Base-by-base conservation (phyloP, 2,329 filamentous ascomycete genomes). In the Colletotrichum sp. region DNA sequence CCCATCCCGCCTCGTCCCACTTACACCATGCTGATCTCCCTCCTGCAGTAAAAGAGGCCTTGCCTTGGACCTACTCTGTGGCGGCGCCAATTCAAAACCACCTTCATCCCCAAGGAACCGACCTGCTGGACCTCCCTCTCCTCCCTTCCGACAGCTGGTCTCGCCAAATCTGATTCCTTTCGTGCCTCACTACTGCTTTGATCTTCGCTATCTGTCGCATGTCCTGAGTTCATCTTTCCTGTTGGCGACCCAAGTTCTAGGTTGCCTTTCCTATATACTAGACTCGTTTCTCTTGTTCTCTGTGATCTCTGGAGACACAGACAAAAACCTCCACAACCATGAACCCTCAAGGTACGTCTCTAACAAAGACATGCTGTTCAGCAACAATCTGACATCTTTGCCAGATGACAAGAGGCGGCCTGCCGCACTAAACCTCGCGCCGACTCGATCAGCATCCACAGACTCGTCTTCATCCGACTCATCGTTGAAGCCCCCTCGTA, bases 401-500 rank as follows among this genome's bases (percentile, higher is more conserved):
- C 78, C 81, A 83, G 89, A 91, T 79, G 90, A 91, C 77, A 91
- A 86, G 84, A 91, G 84, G 87, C 88, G 90, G 82, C 90, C 91
- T 79, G 81, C 86, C 83, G 90, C 90, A 73, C 85, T 92, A 67
- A 90, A 91, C 79, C 84, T 92, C 73, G 84, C 87, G 32, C 87
- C 89, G 30, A 83, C 85, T 72, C 87, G 89, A 75, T 87, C 89
- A 68, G 85, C 84, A 30, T 89, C 90, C 7, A 86, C 87, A 62
- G 85, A 86, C 68, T 91, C 90, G 16, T 87, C 86, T 52, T 90
- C 90, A 32, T 89, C 89, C 73, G 86, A 86, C 78, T 88, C 86
- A 60, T 92, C 91, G 18, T 86, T 92, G 78, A 95, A 94, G 86
- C 88, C 91, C 52, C 93, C 93, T 77, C 91, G 95, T 81, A 94